Conservation (phyloP, 73 alveolate genomes). For the Paramecium primaurelia region DNA sequence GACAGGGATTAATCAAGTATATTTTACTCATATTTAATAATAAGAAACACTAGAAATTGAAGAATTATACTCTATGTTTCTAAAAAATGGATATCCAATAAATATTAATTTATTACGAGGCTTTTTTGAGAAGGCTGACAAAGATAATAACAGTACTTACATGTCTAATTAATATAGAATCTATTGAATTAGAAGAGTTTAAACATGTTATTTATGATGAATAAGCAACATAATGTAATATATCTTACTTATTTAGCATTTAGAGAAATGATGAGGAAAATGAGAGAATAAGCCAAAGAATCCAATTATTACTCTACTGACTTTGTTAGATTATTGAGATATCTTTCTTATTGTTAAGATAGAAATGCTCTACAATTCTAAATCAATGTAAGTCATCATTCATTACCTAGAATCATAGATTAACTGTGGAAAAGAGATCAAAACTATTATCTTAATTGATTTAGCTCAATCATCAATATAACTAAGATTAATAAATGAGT, state of each 20-base stretch:
- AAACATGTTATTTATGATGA: constrained; percentile 32
- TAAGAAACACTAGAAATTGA: constrained; percentile 20
- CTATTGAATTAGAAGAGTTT: constrained; percentile 36
- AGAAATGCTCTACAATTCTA: neutral
- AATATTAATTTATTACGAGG: neutral
- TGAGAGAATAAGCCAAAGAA: constrained; percentile 12
- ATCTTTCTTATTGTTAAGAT: constrained; percentile 21
- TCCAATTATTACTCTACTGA: constrained; percentile 45
- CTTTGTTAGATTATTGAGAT: constrained; percentile 18
- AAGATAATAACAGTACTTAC: neutral
- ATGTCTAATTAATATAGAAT: neutral
- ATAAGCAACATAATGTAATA: constrained; percentile 10
- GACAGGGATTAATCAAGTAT: constrained; percentile 36
- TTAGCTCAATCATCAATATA: neutral
- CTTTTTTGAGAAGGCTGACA: constrained; percentile 23
- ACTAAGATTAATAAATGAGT: neutral
- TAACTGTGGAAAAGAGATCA: constrained; percentile 28
- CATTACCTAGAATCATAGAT: neutral
- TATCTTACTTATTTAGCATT: neutral
- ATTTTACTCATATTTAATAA: too few species aligned
- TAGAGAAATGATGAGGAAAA: constrained; percentile 31
- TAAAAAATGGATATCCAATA: constrained; percentile 12
- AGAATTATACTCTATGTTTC: constrained; percentile 15
- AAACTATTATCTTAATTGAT: neutral
- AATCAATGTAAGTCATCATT: neutral